A percentile compares a stretch with the other conserved stretches of the same genome.
These are phyloP conservation scores for Paecilomyces niveus DNA, from an alignment of 2,329 filamentous ascomycete genomes.

Conservation along the genomic window DNA sequence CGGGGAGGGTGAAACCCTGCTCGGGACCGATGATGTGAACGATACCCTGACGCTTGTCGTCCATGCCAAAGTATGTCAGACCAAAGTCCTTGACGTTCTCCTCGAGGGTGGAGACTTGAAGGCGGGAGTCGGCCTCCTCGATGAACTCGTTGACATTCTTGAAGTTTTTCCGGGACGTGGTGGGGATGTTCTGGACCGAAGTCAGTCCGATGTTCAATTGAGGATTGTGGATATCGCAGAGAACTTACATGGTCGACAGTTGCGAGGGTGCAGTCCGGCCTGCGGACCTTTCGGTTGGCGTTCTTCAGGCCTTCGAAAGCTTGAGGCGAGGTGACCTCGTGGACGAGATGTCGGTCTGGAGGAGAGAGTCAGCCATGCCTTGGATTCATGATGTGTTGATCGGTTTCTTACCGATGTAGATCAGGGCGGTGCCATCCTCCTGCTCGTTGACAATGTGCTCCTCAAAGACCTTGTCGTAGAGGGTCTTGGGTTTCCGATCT, in stretches of 20 bases:
- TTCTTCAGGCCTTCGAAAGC: slow-evolving; percentile 94
- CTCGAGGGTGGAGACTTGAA: slow-evolving; percentile 92
- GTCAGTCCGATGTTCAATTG: neutral
- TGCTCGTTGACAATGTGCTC: slow-evolving; percentile 94
- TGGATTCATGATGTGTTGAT: neutral
- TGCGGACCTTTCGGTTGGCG: slow-evolving; percentile 76
- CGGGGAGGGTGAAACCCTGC: slow-evolving; percentile 96
- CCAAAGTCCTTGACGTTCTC: slow-evolving; percentile 96
- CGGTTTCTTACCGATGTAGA: slow-evolving; percentile 73
- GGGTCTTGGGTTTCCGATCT: slow-evolving; percentile 66
- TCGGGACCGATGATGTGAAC: slow-evolving; percentile 98
- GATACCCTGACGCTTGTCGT: slow-evolving; percentile 94
- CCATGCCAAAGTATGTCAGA: slow-evolving; percentile 93
- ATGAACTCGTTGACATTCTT: slow-evolving; percentile 94
- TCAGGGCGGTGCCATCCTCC: slow-evolving; percentile 81
- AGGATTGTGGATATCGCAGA: neutral
- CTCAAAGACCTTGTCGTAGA: slow-evolving; percentile 97
- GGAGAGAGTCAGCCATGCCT: slow-evolving; percentile 14
- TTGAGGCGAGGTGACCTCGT: slow-evolving; percentile 99
- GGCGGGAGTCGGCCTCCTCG: slow-evolving; percentile 84
- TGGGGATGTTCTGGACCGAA: slow-evolving; percentile 73
- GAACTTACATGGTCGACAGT: slow-evolving; percentile 87
- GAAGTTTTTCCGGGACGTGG: slow-evolving; percentile 79
- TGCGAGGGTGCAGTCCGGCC: slow-evolving; percentile 92
- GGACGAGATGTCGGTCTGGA: slow-evolving; percentile 85